A percentile compares a stretch with the other conserved stretches of the same genome.
These are phyloP conservation scores for Phytophthora melonis DNA, from an alignment of 352 stramenopile genomes.

Conservation along the genomic window DNA sequence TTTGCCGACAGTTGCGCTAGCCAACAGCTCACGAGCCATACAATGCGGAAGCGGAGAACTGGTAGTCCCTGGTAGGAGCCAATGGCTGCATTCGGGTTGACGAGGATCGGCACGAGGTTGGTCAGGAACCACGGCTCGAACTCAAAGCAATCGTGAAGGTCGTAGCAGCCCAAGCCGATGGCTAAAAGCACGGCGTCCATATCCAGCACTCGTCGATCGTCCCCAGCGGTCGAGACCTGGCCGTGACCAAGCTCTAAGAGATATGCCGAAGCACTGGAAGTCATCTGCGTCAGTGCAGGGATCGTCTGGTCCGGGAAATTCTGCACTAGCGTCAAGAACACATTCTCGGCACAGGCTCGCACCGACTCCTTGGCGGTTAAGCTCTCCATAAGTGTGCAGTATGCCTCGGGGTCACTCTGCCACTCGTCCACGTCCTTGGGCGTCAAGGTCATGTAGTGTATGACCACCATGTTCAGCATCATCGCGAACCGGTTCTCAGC, in stretches of 20 bases:
- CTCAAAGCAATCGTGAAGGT: conserved; percentile 88
- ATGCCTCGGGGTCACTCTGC: conserved; percentile 74
- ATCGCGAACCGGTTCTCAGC: conserved; percentile 54
- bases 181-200: conserved; percentile 85
- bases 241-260: conserved; percentile 48
- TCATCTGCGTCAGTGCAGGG: conserved; percentile 78
- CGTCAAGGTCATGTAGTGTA: conserved; percentile 78
- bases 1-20: conserved; percentile 79
- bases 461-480: conserved; percentile 76
- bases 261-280: conserved; percentile 55
- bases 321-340: conserved; percentile 87
- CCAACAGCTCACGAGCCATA: conserved; percentile 91
- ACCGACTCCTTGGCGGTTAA: conserved; percentile 84
- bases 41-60: conserved; percentile 77
- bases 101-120: conserved; percentile 78
- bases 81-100: conserved; percentile 33
- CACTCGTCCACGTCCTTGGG: conserved; percentile 74
- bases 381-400: conserved; percentile 72
- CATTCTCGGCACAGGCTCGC: conserved; percentile 82
- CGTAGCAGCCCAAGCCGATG: conserved; percentile 85
- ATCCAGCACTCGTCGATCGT: conserved; percentile 59
- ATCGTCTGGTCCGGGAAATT: conserved; percentile 74
- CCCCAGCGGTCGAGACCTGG: conserved; percentile 5
- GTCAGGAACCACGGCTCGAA: conserved; percentile 89
- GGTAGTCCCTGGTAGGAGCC: conserved; percentile 62